phyloP scores from a whole-genome alignment of 352 stramenopile species.

The Phytophthora ramorum region DNA sequence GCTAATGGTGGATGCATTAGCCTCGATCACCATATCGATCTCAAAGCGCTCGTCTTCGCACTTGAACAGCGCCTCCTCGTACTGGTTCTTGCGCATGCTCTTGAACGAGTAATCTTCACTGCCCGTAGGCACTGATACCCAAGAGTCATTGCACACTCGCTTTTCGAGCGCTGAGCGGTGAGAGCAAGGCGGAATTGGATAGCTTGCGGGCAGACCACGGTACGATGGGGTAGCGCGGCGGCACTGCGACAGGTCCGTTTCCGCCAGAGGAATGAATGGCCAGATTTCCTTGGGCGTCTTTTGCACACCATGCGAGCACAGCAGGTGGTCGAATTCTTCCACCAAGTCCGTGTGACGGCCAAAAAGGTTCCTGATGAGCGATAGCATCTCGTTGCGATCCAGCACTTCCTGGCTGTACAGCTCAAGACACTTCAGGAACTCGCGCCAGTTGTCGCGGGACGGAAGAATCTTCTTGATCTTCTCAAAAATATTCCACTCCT shows the following conservation, averaged over 20 bases:
- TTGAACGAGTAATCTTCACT: constrained; percentile 99
- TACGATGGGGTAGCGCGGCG: constrained; percentile 96
- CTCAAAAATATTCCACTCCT: constrained; percentile 94
- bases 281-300: constrained; percentile 91
- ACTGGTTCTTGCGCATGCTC: constrained; percentile 99
- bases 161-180: constrained; percentile 93
- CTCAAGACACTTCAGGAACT: constrained; percentile 99
- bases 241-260: constrained; percentile 93
- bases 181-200: constrained; percentile 97
- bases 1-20: constrained; percentile 95
- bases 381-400: constrained; percentile 88
- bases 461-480: constrained; percentile 94
- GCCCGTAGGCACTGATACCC: constrained; percentile 98
- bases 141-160: constrained; percentile 95
- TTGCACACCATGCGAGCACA: constrained; percentile 79
- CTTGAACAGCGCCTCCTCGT: constrained; percentile 99
- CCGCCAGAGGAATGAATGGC: constrained; percentile 91
- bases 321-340: constrained; percentile 79
- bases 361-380: constrained; percentile 90
- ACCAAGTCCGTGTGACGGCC: constrained; percentile 85
- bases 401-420: constrained; percentile 98
- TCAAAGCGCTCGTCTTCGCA: constrained; percentile 98
- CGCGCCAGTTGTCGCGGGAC: constrained; percentile 94
- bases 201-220: constrained; percentile 96
- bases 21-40: constrained; percentile 96